phyloP scores from a whole-genome alignment of 2,329 filamentous ascomycete genomes.

The Colletotrichum falcatum region DNA sequence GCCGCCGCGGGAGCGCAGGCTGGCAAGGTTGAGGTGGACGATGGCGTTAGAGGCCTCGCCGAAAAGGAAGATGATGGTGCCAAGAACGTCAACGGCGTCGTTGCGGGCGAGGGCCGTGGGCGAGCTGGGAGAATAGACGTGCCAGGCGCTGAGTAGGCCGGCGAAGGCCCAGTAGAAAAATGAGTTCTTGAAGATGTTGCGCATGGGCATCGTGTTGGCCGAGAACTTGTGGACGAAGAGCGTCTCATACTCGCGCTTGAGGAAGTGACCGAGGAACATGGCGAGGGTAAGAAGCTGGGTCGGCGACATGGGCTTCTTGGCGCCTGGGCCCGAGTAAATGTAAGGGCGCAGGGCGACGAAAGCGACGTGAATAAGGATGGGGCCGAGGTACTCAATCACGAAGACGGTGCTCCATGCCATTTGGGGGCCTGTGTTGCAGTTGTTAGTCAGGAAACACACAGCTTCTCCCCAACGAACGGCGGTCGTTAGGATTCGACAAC shows the following conservation, averaged over 20 bases:
- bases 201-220: conserved; percentile 89
- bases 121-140: conserved; percentile 83
- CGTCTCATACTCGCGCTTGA: conserved; percentile 96
- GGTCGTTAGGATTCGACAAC: conserved; percentile 43
- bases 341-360: conserved; percentile 79
- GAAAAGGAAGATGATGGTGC: conserved; percentile 78
- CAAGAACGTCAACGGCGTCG: conserved; percentile 71
- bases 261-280: conserved; percentile 85
- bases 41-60: conserved; percentile 85
- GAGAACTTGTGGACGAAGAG: conserved; percentile 96
- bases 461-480: neutral
- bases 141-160: conserved; percentile 84
- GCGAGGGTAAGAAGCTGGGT: conserved; percentile 80
- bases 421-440: conserved; percentile 74
- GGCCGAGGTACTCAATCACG: conserved; percentile 93
- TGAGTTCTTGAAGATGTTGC: conserved; percentile 95
- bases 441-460: conserved; percentile 8
- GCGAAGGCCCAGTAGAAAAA: conserved; percentile 92
- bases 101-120: conserved; percentile 67
- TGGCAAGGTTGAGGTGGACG: conserved; percentile 82
- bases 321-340: conserved; percentile 57
- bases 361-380: conserved; percentile 86
- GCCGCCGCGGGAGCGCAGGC: conserved; percentile 81
- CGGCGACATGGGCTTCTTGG: conserved; percentile 66
- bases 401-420: conserved; percentile 95